A percentile compares a stretch with the other conserved stretches of the same genome.
These are phyloP conservation scores for Amauroascus niger DNA, from an alignment of 2,329 filamentous ascomycete genomes.

Conservation along the genomic window DNA sequence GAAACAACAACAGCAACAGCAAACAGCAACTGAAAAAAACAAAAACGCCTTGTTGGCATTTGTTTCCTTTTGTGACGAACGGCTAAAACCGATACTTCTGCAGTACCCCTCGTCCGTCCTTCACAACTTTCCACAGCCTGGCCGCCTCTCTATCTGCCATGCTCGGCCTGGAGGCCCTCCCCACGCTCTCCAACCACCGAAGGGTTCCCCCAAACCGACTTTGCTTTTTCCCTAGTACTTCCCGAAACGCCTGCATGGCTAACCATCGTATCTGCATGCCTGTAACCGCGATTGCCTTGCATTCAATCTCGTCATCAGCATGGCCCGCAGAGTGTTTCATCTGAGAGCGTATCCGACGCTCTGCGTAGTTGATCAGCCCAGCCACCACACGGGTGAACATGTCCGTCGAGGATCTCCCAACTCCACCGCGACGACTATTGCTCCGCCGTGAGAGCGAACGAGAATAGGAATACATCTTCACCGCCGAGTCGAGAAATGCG, in stretches of 20 bases:
- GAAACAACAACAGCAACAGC: too few species aligned
- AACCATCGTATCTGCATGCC: constrained; percentile 55
- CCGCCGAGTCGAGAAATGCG: constrained; percentile 68
- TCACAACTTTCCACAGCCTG: constrained; percentile 29
- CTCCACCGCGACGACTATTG: neutral
- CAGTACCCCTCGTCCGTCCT: neutral
- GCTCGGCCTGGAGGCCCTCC: constrained; percentile 32
- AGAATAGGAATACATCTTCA: constrained; percentile 57
- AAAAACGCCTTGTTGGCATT: neutral
- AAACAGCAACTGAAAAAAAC: too few species aligned
- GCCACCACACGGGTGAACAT: constrained; percentile 59
- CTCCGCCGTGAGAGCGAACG: constrained; percentile 47
- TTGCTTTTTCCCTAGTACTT: constrained; percentile 62
- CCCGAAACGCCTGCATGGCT: constrained; percentile 58
- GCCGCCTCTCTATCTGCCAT: constrained; percentile 28
- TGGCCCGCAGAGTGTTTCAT: constrained; percentile 25
- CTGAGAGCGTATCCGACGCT: constrained; percentile 47
- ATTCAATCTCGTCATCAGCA: constrained; percentile 18
- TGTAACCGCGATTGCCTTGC: constrained; percentile 45
- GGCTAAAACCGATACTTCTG: neutral
- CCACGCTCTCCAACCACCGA: constrained; percentile 53
- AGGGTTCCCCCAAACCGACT: constrained; percentile 56
- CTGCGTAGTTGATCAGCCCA: constrained; percentile 52
- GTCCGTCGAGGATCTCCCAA: constrained; percentile 20
- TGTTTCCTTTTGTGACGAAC: neutral